phyloP scores from a whole-genome alignment of 2,329 filamentous ascomycete species.

The Nothophaeocryptopus gaeumannii region DNA sequence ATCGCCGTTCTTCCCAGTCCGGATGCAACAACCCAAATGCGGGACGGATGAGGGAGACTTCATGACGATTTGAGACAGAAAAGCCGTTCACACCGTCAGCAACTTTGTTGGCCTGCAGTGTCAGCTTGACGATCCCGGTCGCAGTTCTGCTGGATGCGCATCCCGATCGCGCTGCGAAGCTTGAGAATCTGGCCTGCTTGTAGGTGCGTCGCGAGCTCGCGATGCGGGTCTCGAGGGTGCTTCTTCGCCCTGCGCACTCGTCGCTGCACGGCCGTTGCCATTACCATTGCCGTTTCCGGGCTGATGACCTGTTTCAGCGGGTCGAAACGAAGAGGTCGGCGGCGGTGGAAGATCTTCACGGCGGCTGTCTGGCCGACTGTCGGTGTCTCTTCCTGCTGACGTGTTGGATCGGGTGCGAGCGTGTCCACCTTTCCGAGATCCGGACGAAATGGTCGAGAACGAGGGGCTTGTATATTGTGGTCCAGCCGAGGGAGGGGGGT shows the following conservation, averaged over 20 bases:
- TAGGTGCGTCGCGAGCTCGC: constrained; percentile 8
- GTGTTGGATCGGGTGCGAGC: constrained; percentile 65
- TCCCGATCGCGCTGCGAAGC: constrained; percentile 11
- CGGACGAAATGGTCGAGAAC: constrained; percentile 56
- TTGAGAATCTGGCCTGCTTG: constrained; percentile 11
- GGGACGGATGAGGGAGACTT: too few species aligned
- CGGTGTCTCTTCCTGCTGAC: constrained; percentile 39
- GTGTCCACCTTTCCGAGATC: constrained; percentile 57
- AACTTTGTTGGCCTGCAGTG: not conserved
- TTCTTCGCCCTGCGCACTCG: not conserved
- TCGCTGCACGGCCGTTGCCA: not conserved
- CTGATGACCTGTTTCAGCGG: constrained; percentile 7
- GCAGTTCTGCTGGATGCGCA: constrained; percentile 17
- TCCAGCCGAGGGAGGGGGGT: constrained; percentile 52
- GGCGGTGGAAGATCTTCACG: constrained; percentile 21
- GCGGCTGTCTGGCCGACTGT: constrained; percentile 24
- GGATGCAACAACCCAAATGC: too few species aligned
- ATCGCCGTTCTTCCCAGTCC: too few species aligned
- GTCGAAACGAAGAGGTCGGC: constrained; percentile 1
- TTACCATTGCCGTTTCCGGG: constrained; percentile 8
- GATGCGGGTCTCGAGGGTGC: constrained; percentile 8
- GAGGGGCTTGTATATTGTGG: constrained; percentile 49
- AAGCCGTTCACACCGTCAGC: not conserved
- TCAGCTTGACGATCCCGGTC: constrained; percentile 22
- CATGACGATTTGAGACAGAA: too few species aligned